Percentiles rank a stretch among this genome's conserved stretches.
Conservation (phyloP, 129 eudicot species). For the Flaveria robusta region DNA sequence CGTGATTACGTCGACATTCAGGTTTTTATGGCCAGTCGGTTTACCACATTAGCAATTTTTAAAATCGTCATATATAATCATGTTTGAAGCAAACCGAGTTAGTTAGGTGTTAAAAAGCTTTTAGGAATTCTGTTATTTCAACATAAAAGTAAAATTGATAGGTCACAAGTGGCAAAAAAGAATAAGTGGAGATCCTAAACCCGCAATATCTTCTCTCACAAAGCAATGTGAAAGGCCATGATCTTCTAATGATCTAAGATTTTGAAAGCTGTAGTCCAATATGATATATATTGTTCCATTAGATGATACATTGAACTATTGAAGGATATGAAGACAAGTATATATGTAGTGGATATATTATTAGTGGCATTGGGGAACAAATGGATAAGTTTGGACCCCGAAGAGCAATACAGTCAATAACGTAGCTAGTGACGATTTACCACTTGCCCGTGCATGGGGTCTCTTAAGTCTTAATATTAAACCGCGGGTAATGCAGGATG, state of each 20-base stretch:
- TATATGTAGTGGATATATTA: not conserved
- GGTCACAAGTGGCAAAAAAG: not conserved
- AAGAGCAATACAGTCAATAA: constrained; percentile 1
- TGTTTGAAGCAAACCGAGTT: not conserved
- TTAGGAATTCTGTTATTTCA: not conserved
- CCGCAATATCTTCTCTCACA: not conserved
- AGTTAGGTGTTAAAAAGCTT: not conserved
- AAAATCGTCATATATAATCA: not conserved
- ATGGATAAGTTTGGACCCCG: not conserved
- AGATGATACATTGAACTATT: not conserved
- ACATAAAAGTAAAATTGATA: not conserved
- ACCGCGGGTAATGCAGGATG: too few species aligned
- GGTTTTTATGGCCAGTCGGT: too few species aligned
- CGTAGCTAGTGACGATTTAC: not conserved
- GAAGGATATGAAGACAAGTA: constrained; percentile 3
- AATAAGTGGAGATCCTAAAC: constrained; percentile 4
- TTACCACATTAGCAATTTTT: not conserved
- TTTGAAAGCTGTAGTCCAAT: constrained; percentile 2
- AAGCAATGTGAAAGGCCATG: constrained; percentile 1
- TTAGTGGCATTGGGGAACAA: not conserved
- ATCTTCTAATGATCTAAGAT: not conserved
- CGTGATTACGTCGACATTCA: too few species aligned
- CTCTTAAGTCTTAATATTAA: not conserved
- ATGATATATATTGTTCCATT: not conserved
- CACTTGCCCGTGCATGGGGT: constrained; percentile 2